Evolutionary conservation across 2,329 filamentous ascomycete genomes (phyloP), one percentile per base, ranked within the genome.

Genomic region (Trematosphaeria pertusa): DNA sequence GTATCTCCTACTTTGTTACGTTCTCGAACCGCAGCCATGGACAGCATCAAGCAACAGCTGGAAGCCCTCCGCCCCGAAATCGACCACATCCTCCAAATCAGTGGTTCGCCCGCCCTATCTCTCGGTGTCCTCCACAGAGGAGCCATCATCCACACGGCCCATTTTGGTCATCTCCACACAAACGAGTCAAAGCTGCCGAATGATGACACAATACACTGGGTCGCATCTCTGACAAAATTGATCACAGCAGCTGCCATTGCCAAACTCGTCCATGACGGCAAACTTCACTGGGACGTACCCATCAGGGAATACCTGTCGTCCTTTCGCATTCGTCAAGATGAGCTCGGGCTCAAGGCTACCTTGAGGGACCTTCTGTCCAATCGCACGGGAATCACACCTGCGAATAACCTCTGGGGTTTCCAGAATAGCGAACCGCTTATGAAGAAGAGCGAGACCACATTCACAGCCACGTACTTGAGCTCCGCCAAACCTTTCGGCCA

Each of bases 71-170:
- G 30, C n/a, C 39, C 45, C 3, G 4, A 34, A 9, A 43, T 48
- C 21, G 21, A 38, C 10, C 14, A 33, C 2, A 41, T 50, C 9
- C 14, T 45, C 15, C 21, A 41, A 4, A 30, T 45, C 8, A 43
- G 48, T 19, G 48, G 54, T n/a, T 11, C 51, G 3, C 48, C 51
- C 9, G 51, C 30, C 4, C 46, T 57, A 3, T 57, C 51, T 11
- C 18, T 59, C 4, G 56, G 54, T 5, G 49, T 57, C n/a, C 36
- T 59, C 14, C 48, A 57, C 26, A 21, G 48, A 10, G 49, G 54
- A 5, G 14, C 4, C 1, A 37, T 49, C 37, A 15, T 53, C 11
- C 39, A 49, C 34, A 55, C 46, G 2, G 31, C 19, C 1, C 54
- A 57, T 33, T 48, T 57, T 32, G 48, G 56, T 19, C 20, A 28